phyloP scores from a whole-genome alignment of 164 flowering plant genomes.

The Pachysandra terminalis region DNA sequence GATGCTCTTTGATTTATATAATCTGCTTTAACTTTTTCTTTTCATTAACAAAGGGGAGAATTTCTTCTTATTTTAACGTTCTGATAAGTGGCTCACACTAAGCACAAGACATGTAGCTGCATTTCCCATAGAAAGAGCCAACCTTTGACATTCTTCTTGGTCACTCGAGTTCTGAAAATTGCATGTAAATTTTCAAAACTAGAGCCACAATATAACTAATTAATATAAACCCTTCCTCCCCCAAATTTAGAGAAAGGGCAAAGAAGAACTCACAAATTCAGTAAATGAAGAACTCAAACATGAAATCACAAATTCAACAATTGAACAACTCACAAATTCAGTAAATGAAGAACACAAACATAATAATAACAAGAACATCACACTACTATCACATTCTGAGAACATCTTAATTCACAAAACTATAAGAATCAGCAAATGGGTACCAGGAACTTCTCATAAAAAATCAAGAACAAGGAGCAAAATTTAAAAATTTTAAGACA shows the following conservation, averaged over 20 bases:
- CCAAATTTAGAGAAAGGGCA: neutral
- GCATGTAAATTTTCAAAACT: too few species aligned
- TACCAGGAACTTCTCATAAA: neutral
- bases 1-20: slow-evolving; percentile 15
- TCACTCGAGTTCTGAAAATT: too few species aligned
- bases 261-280: neutral
- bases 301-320: too few species aligned
- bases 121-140: slow-evolving; percentile 3
- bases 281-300: too few species aligned
- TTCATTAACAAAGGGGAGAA: slow-evolving; percentile 11
- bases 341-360: neutral
- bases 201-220: too few species aligned
- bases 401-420: neutral
- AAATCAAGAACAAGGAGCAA: neutral
- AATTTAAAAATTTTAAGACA: neutral
- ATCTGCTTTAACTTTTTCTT: slow-evolving; percentile 24
- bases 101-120: neutral
- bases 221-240: too few species aligned
- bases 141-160: neutral
- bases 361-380: neutral
- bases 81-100: neutral
- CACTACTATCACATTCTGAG: neutral
- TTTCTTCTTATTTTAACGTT: slow-evolving; percentile 8
- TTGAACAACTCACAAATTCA: neutral
- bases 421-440: slow-evolving; percentile 4